These are phyloP conservation scores for Coprinopsis sp. DNA, from an alignment of 768 basidiomycete genomes.

Conservation along the genomic window DNA sequence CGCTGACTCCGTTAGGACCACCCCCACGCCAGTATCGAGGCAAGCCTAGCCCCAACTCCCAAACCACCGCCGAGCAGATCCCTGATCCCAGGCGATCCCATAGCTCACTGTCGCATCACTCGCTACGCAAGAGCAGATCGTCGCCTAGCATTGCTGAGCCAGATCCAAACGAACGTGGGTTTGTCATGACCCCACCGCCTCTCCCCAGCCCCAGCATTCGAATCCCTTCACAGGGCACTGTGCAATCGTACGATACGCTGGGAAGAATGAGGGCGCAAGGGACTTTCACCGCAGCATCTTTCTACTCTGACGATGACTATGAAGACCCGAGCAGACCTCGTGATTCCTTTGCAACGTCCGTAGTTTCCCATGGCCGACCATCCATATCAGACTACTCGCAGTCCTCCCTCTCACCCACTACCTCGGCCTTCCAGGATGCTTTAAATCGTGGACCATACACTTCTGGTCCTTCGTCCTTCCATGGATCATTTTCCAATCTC, in stretches of 20 bases:
- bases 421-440: slow-evolving; percentile 74
- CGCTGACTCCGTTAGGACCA: slow-evolving; percentile 58
- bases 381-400: slow-evolving; percentile 68
- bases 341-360: slow-evolving; percentile 49
- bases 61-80: slow-evolving; percentile 30
- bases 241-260: slow-evolving; percentile 26
- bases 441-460: slow-evolving; percentile 27
- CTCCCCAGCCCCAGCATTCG: slow-evolving; percentile 26
- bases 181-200: slow-evolving; percentile 45
- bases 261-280: slow-evolving; percentile 17
- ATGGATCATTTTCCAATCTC: no score
- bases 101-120: slow-evolving; percentile 15
- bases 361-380: slow-evolving; percentile 39
- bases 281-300: slow-evolving; percentile 24
- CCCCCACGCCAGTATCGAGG: slow-evolving; percentile 55
- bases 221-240: slow-evolving; percentile 20
- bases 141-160: slow-evolving; percentile 49
- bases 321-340: slow-evolving; percentile 33
- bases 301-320: slow-evolving; percentile 35
- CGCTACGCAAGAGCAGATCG: slow-evolving; percentile 47
- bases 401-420: slow-evolving; percentile 58
- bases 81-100: slow-evolving; percentile 8
- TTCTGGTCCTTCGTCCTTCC: slow-evolving; percentile 21
- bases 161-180: slow-evolving; percentile 25
- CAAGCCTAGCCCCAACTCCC: slow-evolving; percentile 53